Base-by-base conservation (phyloP, 2,329 filamentous ascomycete species). In the Rutstroemia sp. region DNA sequence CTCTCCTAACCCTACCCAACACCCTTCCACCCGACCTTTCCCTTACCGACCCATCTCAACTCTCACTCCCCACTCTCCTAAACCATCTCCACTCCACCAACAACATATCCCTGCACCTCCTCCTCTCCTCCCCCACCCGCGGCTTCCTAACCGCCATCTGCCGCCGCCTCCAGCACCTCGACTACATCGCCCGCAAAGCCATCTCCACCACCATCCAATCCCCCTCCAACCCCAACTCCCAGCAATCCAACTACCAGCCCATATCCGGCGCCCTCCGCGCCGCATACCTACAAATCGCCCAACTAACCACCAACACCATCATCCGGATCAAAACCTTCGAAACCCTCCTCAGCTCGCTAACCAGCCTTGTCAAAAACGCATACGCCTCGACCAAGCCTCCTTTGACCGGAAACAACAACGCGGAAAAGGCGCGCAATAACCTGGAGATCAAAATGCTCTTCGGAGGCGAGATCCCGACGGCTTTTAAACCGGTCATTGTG, bases 81-180 rank as follows among this genome's bases (percentile, higher is more conserved):
- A 64, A 69, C 1, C 80, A 83, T 60, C 71, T 86, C 7, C 75
- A 78, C 12, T 69, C 73, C 39, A 76, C 75, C 47, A 81, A 83
- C 61, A 78, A 83, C 45, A 75, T 85, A 38, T 75, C 81, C 1
- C 70, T 86, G 10, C 82, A 86, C 61, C 72, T 86, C 46, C 68
- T 94, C 19, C 78, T 95, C 30, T 87, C 84, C 65, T 91, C 87
- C 30, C 83, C 87, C 52, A 86, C 86, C 10, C 82, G 90, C 12
- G 82, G 83, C 19, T 86, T 92, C 60, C 75, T 95, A 21, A 82
- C 82, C 25, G 83, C 87, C 30, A 76, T 84, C 48, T 88, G 83
- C 68, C 83, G 83, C 42, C 81, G 84, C 30, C 75, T 91, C 21
- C 70, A 73, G 4, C 78, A 83, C 60, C 73, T 88, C 61, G 76